A percentile compares a stretch with the other conserved stretches of the same genome.
phyloP scores from a whole-genome alignment of 2,329 filamentous ascomycete genomes.

The Pseudogymnoascus verrucosus region DNA sequence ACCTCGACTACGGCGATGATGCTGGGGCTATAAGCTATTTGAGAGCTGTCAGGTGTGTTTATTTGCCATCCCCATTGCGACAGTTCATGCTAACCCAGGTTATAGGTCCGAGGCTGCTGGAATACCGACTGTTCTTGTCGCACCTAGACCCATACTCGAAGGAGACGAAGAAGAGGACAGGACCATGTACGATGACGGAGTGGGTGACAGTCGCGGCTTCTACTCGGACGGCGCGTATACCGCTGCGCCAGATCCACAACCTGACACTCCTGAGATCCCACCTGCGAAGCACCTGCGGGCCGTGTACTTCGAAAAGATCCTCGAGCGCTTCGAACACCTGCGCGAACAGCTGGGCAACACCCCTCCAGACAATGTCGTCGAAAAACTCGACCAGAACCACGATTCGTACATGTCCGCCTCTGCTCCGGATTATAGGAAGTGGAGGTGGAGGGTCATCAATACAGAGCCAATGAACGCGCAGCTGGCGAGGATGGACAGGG shows the following conservation, averaged over 20 bases:
- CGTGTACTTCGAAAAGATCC: conserved; percentile 58
- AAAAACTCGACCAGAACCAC: conserved; percentile 43
- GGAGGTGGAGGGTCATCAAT: conserved; percentile 43
- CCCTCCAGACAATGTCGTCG: conserved; percentile 45
- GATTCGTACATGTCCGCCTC: conserved; percentile 45
- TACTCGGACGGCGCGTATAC: conserved; percentile 76
- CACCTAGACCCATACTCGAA: conserved; percentile 38
- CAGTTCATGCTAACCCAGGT: conserved; percentile 31
- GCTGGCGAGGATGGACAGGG: conserved; percentile 57
- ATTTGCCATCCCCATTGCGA: not conserved
- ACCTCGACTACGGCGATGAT: conserved; percentile 61
- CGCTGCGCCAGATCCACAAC: conserved; percentile 40
- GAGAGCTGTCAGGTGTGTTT: conserved; percentile 58
- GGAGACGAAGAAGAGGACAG: conserved; percentile 31
- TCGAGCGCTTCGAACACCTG: conserved; percentile 56
- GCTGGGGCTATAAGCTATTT: conserved; percentile 56
- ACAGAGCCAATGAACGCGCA: conserved; percentile 52
- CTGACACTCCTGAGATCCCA: not conserved
- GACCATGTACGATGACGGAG: conserved; percentile 40
- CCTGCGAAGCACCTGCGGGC: not conserved
- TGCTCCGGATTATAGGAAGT: conserved; percentile 40
- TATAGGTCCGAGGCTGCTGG: conserved; percentile 68
- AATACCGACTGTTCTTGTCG: conserved; percentile 65
- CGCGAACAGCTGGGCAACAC: conserved; percentile 50
- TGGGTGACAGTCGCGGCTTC: conserved; percentile 52